Evolutionary conservation across 2,329 filamentous ascomycete genomes (phyloP), one percentile per base, ranked within the genome.

Genomic region (Parafenestella ontariensis): DNA sequence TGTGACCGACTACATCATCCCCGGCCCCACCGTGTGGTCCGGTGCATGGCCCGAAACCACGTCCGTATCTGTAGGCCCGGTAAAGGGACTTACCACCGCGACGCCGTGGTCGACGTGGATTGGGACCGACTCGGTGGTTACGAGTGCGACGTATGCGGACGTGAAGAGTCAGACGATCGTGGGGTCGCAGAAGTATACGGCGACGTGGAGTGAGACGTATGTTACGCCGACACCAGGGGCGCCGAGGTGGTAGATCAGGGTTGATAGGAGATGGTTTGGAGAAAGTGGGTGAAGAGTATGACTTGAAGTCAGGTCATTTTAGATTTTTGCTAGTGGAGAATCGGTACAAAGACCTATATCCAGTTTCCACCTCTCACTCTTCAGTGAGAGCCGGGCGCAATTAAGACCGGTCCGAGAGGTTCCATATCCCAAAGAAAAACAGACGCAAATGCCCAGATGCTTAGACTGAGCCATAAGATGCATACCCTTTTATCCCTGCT

Each of bases 21-120:
- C 77, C 7, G 77, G 77, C 6, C 77, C 77, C 8, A 70, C 72
- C 1, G 71, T 76, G 5, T 77, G 72, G 73, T 58, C 55, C 7
- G 70, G 70, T 26, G 69, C 69, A 3, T 70, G 65, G 65, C 55
- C 65, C 6, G 64, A 72, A 47, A 77, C 75, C 2, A 72, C 75
- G 1, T 52, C 60, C 3, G 73, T 76, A 1, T 57, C 64, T 5
- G 56, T 73, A 0, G 69, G 71, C 0, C 65, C 67, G 3, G 58
- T 72, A 1, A 64, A 59, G 7, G 75, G 67, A 2, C 59, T 54
- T n/a, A 66, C 62, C 8, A 73, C 64, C 1, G 56, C 59, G 20
- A 53, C 59, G 13, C 56, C 66, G 6, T 72, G 69, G 69, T 63
- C 65, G 10, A 72, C 68, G 7, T 72, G 69, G 69, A 69, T 72